Evolutionary conservation across 116 monocot genomes (phyloP), one percentile per base, ranked within the genome.

Genomic region (Trichopus zeylanicus): DNA sequence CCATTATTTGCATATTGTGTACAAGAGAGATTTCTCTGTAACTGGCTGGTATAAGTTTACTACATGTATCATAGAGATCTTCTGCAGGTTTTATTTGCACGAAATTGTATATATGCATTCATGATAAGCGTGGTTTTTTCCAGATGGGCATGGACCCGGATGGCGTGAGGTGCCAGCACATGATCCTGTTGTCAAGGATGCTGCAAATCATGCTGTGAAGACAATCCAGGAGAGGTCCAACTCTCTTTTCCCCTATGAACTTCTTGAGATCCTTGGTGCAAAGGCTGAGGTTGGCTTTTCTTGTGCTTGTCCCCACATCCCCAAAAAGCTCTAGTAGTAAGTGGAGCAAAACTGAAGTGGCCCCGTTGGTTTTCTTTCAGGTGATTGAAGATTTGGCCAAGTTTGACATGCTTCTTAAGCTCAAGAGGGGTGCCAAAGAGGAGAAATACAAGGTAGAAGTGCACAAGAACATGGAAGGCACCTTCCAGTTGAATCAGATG

Each of bases 151-250:
- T 57, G 60, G 37, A 75, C 42, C 81, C 37, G 87, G 95, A 56
- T 87, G 84, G 84, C 74, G 63, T 5, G 54, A 32, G 21, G 84
- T 90, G 10, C 81, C 90, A 30, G 57, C 64, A 2, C 79, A 90
- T 61, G 95, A 97, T 61, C 90, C 95, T n/a, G 79, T 79, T 30
- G 79, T 97, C 47, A 52, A 82, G 63, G 95, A 87, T 61, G 95
- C 95, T 51, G 95, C 90, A 34, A 31, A 75, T 26, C 87, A 90
- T 70, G 95, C 95, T 72, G 79, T 97, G 33, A 67, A 81, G 69
- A 68, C 72, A 53, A 97, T 97, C 55, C 87, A 90, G 54, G 62
- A 79, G 55, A 74, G 77, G 51, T 97, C 87, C 32, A 97, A 90
- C 67, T 87, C 81, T 6, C 57, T 97, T n/a, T 37, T 52, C 46